Base-by-base conservation (phyloP, 768 basidiomycete species). In the Phylloporus arenicola region DNA sequence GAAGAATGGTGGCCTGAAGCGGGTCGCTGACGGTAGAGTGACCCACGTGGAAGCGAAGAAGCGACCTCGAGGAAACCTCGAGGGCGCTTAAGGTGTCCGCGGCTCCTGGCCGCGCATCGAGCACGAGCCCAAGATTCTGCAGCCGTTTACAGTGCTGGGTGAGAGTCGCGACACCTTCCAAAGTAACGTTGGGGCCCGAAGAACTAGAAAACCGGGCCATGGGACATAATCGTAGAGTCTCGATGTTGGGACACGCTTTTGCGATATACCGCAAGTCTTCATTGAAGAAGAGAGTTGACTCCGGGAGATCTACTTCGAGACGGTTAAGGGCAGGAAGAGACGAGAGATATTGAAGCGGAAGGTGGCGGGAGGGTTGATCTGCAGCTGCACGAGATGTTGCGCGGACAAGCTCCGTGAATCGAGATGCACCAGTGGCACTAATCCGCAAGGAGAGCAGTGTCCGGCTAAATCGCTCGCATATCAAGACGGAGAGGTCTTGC, bases 321-420 rank as follows among this genome's bases (percentile, higher is more conserved):
- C 81, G 79, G 27, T 70, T 60, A 49, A 90, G 73, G 37, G 64
- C 66, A 20, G 79, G 77, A 27, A 90, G 73, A 37, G 69, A 69
- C 17, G 71, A 69, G 22, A 90, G 65, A 50, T 78, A 68, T 54
- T 82, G 78, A 46, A 90, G 74, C 16, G 84, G 77, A 22, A 90
- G 78, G 50, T 77, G 78, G 27, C 74, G 75, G 42, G 78, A 73
- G 12, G 83, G 75, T 20, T 79, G 75, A 54, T 86, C 86, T 8
- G 58, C 55, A 11, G 69, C 73, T 17, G 75, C 80, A 54, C 83
- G 75, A 27, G 82, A 75, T 5, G 86, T 84, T 9, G 88, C 86
- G 48, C 89, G 83, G 44, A 87, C 80, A 41, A 94, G 78, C 54
- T 93, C 89, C 4, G 79, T 77, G 72, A 89, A 94, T 48, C 88